A percentile compares a stretch with the other conserved stretches of the same genome.
These are phyloP conservation scores for Leishmania gerbilli DNA, from an alignment of 208 protist genomes.

Conservation along the genomic window DNA sequence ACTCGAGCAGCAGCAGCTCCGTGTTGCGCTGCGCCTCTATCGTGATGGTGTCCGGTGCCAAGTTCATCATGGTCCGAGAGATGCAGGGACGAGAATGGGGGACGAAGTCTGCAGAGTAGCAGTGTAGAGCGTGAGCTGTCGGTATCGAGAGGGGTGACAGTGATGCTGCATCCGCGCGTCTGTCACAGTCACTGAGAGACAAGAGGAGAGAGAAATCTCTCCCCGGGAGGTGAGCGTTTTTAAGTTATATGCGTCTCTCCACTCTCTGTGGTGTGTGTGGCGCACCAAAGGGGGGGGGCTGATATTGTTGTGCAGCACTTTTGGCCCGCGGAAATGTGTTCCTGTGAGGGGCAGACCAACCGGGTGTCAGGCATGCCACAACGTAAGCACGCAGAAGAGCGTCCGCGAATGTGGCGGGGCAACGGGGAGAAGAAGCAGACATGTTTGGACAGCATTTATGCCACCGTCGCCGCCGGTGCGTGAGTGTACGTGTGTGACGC, in stretches of 20 bases:
- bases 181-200: not conserved
- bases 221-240: not conserved
- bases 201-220: not conserved
- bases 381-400: not conserved
- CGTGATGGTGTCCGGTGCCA: constrained; percentile 38
- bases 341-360: too few relatives aligned
- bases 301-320: not conserved
- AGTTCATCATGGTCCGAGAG: constrained; percentile 11
- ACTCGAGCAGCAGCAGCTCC: constrained; percentile 57
- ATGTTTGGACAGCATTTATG: not conserved
- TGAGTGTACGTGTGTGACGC: not conserved
- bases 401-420: not conserved
- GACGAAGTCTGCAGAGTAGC: not conserved
- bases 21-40: constrained; percentile 57
- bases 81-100: not conserved
- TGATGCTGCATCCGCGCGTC: not conserved
- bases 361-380: not conserved
- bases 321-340: not conserved
- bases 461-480: not conserved
- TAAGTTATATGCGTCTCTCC: not conserved
- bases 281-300: not conserved
- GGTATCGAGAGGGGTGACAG: not conserved
- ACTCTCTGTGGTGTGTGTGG: not conserved
- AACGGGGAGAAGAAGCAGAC: not conserved
- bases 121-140: not conserved